phyloP scores from a whole-genome alignment of 1,284 basidiomycete species.

The Chiua sp. region DNA sequence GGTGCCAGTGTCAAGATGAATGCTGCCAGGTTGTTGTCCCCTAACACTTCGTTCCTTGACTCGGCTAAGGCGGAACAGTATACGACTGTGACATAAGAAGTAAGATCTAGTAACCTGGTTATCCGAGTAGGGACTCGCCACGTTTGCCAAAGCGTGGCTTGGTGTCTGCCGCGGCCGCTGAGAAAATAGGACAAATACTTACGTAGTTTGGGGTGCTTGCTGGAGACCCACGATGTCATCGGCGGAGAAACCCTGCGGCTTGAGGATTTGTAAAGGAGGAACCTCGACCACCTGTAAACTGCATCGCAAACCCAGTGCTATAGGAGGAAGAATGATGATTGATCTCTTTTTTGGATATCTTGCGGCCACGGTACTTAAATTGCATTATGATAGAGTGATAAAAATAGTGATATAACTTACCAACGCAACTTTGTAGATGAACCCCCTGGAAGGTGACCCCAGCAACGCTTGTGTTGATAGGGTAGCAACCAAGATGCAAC shows the following conservation, averaged over 20 bases:
- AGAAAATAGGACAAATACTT: not conserved
- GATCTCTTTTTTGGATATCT: not conserved
- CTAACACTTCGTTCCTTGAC: not conserved
- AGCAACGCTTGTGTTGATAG: not conserved
- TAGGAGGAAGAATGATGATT: not conserved
- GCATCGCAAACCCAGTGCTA: not conserved
- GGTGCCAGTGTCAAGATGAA: not conserved
- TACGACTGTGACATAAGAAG: not conserved
- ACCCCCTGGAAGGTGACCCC: not conserved
- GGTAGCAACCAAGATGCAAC: not conserved
- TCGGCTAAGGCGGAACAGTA: not conserved
- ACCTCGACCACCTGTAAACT: not conserved
- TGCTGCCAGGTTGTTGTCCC: not conserved
- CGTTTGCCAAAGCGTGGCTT: not conserved
- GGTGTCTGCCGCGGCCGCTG: not conserved
- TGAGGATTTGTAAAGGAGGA: not conserved
- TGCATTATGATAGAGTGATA: no score
- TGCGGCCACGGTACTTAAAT: not conserved
- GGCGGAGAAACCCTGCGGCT: not conserved
- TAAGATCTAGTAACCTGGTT: not conserved
- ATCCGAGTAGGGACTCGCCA: not conserved
- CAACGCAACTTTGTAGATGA: not conserved
- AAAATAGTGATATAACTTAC: not conserved
- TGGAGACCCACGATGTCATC: not conserved
- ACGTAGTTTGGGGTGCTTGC: not conserved